A percentile compares a stretch with the other conserved stretches of the same genome.
Conservation (phyloP, 305 asterid species). For the Ilex paraguariensis region DNA sequence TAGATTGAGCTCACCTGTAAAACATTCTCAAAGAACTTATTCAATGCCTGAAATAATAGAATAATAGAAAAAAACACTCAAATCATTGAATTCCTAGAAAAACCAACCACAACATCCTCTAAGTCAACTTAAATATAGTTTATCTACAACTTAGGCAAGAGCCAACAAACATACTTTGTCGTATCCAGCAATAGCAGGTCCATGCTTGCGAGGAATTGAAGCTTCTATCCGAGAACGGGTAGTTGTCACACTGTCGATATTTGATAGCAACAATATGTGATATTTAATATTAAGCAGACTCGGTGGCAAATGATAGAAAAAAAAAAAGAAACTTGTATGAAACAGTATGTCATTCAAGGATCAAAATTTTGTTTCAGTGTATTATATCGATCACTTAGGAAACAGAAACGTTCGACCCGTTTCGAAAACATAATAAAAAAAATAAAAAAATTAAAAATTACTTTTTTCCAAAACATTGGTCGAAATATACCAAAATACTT, state of each 20-base stretch:
- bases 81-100: slow-evolving; percentile 9
- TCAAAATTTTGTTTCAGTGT: no score
- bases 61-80: slow-evolving; percentile 5
- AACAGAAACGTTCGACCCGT: no score
- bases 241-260: slow-evolving; percentile 62
- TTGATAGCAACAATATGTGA: slow-evolving; percentile 9
- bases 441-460: no score
- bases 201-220: slow-evolving; percentile 98
- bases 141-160: no score
- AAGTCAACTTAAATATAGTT: no score
- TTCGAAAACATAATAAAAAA: no score
- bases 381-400: no score
- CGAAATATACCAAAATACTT: no score
- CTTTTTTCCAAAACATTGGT: no score
- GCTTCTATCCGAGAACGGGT: slow-evolving; percentile 87
- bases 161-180: slow-evolving; percentile 62
- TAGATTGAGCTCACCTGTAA: slow-evolving; percentile 41
- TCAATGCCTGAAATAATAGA: slow-evolving; percentile 65
- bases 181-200: slow-evolving; percentile 93
- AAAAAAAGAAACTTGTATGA: neutral
- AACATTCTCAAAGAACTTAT: slow-evolving; percentile 77
- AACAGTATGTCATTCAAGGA: no score
- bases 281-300: neutral
- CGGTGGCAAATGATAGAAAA: neutral
- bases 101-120: neutral